Percentiles rank a stretch among this genome's conserved stretches.
These are phyloP conservation scores for Alloteropsis semialata DNA, from an alignment of 176 grass and related monocot species.

Conservation along the genomic window DNA sequence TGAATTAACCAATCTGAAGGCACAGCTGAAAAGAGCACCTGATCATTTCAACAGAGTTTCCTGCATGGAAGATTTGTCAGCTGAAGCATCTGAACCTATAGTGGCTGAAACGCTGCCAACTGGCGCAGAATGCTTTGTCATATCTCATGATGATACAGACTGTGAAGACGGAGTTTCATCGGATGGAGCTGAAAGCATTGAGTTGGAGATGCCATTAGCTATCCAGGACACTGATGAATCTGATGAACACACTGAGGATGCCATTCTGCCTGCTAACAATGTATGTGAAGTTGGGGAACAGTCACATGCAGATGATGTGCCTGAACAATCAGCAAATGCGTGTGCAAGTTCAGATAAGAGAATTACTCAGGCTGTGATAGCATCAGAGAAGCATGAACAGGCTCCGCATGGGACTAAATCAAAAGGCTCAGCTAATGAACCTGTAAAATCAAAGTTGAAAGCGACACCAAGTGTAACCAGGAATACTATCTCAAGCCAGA, in stretches of 20 bases:
- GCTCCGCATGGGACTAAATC: not conserved
- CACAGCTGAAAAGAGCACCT: constrained; percentile 31
- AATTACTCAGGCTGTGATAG: not conserved
- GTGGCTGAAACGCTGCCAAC: not conserved
- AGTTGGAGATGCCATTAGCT: constrained; percentile 40
- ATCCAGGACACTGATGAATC: constrained; percentile 38
- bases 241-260: constrained; percentile 24
- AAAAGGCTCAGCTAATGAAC: not conserved
- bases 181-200: constrained; percentile 59
- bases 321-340: not conserved
- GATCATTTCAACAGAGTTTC: constrained; percentile 24
- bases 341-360: constrained; percentile 12
- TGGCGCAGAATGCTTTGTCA: not conserved
- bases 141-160: constrained; percentile 12
- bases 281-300: not conserved
- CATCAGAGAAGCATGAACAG: not conserved
- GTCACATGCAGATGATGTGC: not conserved
- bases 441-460: constrained; percentile 22
- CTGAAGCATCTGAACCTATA: constrained; percentile 25
- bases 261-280: not conserved
- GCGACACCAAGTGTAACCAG: not conserved
- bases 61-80: not conserved
- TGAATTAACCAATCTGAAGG: not conserved
- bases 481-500: not conserved
- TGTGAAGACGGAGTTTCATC: constrained; percentile 27